phyloP scores from a whole-genome alignment of 371 early-diverging fungal genomes.

The Smittium culicis region DNA sequence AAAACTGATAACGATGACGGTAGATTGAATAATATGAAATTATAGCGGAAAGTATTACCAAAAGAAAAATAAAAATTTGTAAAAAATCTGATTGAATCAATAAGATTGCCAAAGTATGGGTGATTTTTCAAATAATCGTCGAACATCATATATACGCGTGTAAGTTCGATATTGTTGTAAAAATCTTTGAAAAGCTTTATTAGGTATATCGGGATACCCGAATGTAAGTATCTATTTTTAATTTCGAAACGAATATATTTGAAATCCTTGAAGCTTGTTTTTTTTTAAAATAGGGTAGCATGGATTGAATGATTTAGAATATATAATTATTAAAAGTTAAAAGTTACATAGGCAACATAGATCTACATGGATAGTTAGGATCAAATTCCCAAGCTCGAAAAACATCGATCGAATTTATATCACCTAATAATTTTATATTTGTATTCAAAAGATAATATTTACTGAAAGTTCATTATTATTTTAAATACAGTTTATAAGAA shows the following conservation, averaged over 20 bases:
- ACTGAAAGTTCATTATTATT: neutral
- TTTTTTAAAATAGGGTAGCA: neutral
- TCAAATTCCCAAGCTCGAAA: constrained; percentile 7
- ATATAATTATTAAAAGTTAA: constrained; percentile 18
- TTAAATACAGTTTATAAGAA: too few species aligned
- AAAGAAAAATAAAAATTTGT: too few species aligned
- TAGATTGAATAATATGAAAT: too few species aligned
- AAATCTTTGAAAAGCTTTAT: neutral
- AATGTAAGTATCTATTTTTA: neutral
- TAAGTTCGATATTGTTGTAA: neutral
- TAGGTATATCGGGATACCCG: neutral
- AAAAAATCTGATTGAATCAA: too few species aligned
- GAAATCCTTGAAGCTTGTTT: too few species aligned
- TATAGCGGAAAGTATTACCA: too few species aligned
- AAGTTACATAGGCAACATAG: constrained; percentile 9
- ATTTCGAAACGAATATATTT: neutral
- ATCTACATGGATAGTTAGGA: constrained; percentile 1
- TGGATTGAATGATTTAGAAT: neutral
- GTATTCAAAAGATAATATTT: neutral
- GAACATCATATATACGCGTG: too few species aligned
- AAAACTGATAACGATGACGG: too few species aligned
- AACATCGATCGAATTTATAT: neutral
- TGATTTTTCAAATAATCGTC: too few species aligned
- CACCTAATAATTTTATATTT: neutral
- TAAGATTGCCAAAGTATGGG: too few species aligned